phyloP scores from a whole-genome alignment of 768 basidiomycete genomes.

The Lentinula edodes region DNA sequence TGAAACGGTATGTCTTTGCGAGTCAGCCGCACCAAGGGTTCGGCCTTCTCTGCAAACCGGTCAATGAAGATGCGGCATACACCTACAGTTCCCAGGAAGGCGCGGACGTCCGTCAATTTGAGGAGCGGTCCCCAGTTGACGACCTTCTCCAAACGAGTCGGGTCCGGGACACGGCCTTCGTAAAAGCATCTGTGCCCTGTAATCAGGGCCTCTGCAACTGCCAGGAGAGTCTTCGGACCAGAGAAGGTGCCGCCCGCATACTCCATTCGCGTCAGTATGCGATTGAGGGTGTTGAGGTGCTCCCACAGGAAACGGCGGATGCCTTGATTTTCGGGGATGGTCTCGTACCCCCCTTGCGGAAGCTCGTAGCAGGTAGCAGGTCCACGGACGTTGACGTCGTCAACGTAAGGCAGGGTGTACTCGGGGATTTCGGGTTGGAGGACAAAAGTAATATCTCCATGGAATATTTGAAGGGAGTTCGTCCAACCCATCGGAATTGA shows the following conservation, averaged over 20 bases:
- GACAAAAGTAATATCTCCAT: conserved; percentile 21
- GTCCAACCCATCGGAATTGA: conserved; percentile 27
- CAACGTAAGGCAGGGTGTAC: neutral
- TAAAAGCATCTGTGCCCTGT: no score
- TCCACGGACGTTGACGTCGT: neutral
- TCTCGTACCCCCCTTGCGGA: neutral
- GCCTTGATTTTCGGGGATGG: neutral
- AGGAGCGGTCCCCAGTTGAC: no score
- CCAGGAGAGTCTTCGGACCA: no score
- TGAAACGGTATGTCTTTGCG: no score
- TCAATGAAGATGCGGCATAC: no score
- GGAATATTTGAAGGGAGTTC: conserved; percentile 23
- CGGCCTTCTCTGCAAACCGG: no score
- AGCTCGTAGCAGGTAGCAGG: neutral
- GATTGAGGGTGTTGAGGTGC: neutral
- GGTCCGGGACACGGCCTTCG: no score
- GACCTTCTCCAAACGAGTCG: no score
- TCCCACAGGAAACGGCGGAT: neutral
- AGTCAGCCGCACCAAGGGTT: no score
- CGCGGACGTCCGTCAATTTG: no score
- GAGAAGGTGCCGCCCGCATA: neutral
- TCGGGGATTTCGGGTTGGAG: conserved; percentile 22
- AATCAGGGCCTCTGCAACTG: no score
- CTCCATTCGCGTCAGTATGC: neutral
- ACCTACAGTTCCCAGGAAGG: no score